Conservation (phyloP, 768 basidiomycete species). For the Pleurotus ostreatus region DNA sequence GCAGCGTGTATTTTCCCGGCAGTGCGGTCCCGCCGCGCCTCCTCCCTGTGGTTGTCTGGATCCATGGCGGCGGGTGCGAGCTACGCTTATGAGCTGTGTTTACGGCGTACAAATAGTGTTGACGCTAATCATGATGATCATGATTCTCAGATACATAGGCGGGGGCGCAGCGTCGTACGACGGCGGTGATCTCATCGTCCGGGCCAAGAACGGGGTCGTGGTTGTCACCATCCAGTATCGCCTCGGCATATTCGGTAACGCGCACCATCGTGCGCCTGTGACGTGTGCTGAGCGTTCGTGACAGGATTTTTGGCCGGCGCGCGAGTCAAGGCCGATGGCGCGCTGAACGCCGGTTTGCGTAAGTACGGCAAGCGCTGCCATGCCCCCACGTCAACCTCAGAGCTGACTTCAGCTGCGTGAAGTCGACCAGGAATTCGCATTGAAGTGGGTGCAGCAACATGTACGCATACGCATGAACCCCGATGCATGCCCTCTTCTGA, state of each 20-base stretch:
- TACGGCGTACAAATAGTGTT: too few species aligned
- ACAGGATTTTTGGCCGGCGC: slow-evolving; percentile 29
- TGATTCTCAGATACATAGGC: background rate
- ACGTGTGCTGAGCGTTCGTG: background rate
- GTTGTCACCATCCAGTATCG: slow-evolving; percentile 4
- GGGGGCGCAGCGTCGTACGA: background rate
- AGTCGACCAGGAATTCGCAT: slow-evolving; percentile 46
- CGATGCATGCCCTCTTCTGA: background rate
- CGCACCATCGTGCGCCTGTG: background rate
- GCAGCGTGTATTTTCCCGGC: slow-evolving; percentile 31
- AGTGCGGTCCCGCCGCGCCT: slow-evolving; percentile 16
- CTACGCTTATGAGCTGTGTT: too few species aligned
- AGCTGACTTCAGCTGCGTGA: background rate
- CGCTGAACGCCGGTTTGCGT: slow-evolving; percentile 29
- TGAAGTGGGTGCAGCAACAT: too few species aligned
- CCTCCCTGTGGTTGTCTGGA: slow-evolving; percentile 14
- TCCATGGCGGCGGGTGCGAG: slow-evolving; percentile 8
- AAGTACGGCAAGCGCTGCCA: slow-evolving; percentile 7
- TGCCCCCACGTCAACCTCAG: background rate
- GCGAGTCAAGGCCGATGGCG: slow-evolving; percentile 25
- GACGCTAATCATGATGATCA: too few species aligned
- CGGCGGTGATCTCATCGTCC: background rate
- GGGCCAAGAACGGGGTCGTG: background rate
- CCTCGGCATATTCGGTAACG: background rate
- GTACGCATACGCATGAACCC: slow-evolving; percentile 18